Percentiles rank a stretch among this genome's conserved stretches.
Conservation (phyloP, 2,329 filamentous ascomycete genomes). For the Monosporascus sp. region DNA sequence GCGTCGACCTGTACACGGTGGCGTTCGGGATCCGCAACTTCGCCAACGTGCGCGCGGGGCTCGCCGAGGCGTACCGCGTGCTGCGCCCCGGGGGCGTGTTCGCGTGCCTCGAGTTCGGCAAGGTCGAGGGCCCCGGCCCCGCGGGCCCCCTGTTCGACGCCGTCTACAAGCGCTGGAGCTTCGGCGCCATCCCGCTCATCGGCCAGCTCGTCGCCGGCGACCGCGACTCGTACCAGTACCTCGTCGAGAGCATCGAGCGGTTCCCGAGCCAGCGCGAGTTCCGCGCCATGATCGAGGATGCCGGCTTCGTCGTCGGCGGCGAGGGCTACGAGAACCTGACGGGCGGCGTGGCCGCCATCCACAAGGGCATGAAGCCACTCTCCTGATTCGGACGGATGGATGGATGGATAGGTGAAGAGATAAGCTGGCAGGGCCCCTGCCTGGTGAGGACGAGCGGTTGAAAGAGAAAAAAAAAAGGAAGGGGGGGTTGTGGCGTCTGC, state of each 20-base stretch:
- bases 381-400: slow-evolving; percentile 1
- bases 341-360: slow-evolving; percentile 88
- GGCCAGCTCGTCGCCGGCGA: slow-evolving; percentile 93
- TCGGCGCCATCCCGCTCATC: slow-evolving; percentile 88
- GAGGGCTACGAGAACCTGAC: slow-evolving; percentile 86
- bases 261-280: slow-evolving; percentile 88
- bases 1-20: slow-evolving; percentile 93
- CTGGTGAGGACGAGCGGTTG: background rate
- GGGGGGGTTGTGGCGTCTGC: too few species aligned
- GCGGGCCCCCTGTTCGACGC: slow-evolving; percentile 68
- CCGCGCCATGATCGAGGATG: slow-evolving; percentile 73
- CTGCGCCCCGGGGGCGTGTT: slow-evolving; percentile 94
- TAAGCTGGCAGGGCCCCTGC: background rate
- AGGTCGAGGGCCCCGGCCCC: slow-evolving; percentile 51
- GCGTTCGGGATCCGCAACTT: slow-evolving; percentile 98
- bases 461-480: too few species aligned
- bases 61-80: slow-evolving; percentile 80
- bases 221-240: slow-evolving; percentile 93
- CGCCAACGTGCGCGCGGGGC: slow-evolving; percentile 78
- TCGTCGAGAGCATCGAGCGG: slow-evolving; percentile 94
- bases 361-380: slow-evolving; percentile 87
- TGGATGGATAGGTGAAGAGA: background rate
- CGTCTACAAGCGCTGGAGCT: slow-evolving; percentile 93
- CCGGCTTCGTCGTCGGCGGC: slow-evolving; percentile 81
- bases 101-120: slow-evolving; percentile 92